Percentiles rank a stretch among this genome's conserved stretches.
These are phyloP conservation scores for Aspergillus sp. DNA, from an alignment of 2,329 filamentous ascomycete species.

Conservation along the genomic window DNA sequence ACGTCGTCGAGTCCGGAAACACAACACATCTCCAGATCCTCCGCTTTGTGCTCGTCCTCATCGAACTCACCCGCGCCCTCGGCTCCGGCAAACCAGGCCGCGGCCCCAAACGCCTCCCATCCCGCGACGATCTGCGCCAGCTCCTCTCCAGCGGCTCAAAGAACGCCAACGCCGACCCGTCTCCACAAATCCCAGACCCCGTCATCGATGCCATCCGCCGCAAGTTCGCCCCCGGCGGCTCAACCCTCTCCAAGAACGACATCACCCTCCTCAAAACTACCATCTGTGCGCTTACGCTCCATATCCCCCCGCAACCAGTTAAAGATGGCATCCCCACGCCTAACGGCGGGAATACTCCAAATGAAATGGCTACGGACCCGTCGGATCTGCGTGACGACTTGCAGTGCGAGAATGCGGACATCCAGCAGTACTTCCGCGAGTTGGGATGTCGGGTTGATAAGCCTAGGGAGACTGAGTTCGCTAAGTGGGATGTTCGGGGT, in stretches of 20 bases:
- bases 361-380: constrained; percentile 45
- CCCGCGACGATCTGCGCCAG: constrained; percentile 40
- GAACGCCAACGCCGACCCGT: constrained; percentile 15
- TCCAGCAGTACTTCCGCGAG: constrained; percentile 46
- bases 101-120: constrained; percentile 42
- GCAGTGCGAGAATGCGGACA: constrained; percentile 35
- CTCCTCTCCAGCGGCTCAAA: constrained; percentile 31
- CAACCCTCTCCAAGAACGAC: constrained; percentile 38
- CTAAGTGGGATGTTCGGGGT: constrained; percentile 51
- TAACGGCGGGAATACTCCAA: constrained; percentile 36
- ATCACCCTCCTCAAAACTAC: constrained; percentile 46
- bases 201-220: constrained; percentile 43
- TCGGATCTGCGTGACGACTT: constrained; percentile 48
- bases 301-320: constrained; percentile 44
- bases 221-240: constrained; percentile 41
- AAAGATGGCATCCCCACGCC: constrained; percentile 37
- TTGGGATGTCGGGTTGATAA: constrained; percentile 46
- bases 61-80: constrained; percentile 42
- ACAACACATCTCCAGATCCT: constrained; percentile 44
- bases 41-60: constrained; percentile 45
- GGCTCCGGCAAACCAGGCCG: constrained; percentile 31
- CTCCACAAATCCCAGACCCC: constrained; percentile 34
- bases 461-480: constrained; percentile 42
- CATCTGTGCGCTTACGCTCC: constrained; percentile 47
- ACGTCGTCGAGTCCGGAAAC: constrained; percentile 40